Base-by-base conservation (phyloP, 192 early-diverging fungal genomes). In the Coemansia sp. region DNA sequence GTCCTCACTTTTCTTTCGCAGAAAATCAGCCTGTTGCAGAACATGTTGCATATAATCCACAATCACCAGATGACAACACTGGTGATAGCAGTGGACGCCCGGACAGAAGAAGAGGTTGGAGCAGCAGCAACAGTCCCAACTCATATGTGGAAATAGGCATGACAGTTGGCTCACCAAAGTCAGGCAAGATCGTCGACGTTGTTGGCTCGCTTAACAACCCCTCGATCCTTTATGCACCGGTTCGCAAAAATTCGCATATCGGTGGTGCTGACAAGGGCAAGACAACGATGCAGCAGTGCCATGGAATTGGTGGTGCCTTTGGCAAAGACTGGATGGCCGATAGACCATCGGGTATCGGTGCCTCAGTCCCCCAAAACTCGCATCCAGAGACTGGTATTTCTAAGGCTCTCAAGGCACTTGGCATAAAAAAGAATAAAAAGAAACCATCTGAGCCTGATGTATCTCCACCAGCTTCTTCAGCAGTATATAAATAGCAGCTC, bases 311-410 rank as follows among this genome's bases (percentile, higher is more conserved):
- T 12, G 76, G 76, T 7, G 69, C 45, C 15, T 30, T 34, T 49
- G 75, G 75, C 16, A 78, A 78, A 45, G 63, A 60, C 30, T 79
- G 71, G 76, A 79, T 79, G 76, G 70, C 76, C 12, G 76, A 73
- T 55, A 48, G 71, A n/a, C 76, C 76, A n/a, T 79, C 76, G 15
- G 56, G 56, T 18, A 58, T 79, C 4, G 76, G 76, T 16, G 63
- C 63, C 4, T 35, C 76, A 3, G 76, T 66, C 25, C 52, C 61
- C 23, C 71, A 59, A 10, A 31, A 57, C 64, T 10, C 30, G n/a
- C 76, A 72, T 49, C 67, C 76, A 20, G 60, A 72, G 28, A 70
- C 67, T 8, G 71, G 67, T 1, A 59, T 79, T n/a, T 46, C 53
- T 3, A 71, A 79, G 60, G 37, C 64, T 18, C 31, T 79, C 10